phyloP scores from a whole-genome alignment of 164 flowering plant genomes.

The Tetrastigma voinierianum region DNA sequence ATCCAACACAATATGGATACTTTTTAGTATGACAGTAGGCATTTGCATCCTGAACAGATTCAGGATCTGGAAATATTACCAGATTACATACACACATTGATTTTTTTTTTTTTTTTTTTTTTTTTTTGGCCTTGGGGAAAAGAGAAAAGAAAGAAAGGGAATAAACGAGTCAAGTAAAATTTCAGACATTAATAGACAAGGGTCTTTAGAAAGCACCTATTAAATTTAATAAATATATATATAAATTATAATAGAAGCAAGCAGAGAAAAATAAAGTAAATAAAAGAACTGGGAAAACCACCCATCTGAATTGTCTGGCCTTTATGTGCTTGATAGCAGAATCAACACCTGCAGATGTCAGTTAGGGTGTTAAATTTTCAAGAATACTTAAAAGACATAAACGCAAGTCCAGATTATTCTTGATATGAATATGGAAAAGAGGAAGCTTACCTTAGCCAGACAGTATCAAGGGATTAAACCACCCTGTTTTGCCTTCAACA shows the following conservation, averaged over 20 bases:
- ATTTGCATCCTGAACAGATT: no score
- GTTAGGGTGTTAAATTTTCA: neutral
- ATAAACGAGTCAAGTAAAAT: neutral
- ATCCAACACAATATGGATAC: no score
- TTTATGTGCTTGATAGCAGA: neutral
- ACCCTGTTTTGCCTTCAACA: constrained; percentile 64
- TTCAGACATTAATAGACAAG: neutral
- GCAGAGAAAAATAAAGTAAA: no score
- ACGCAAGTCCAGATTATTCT: neutral
- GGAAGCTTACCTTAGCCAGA: constrained; percentile 4
- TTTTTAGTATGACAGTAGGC: no score
- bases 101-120: no score
- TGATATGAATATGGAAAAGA: neutral
- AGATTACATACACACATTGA: no score
- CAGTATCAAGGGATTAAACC: constrained; percentile 20
- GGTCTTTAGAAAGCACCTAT: neutral
- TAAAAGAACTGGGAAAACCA: neutral
- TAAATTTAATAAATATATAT: neutral
- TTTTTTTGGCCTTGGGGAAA: no score
- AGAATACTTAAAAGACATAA: no score
- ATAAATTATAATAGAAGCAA: neutral
- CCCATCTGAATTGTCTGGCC: neutral
- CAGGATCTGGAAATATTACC: no score
- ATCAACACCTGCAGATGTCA: neutral
- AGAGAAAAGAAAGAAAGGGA: no score